These are phyloP conservation scores for Cercis canadensis DNA, from an alignment of 306 rosid species.

Conservation along the genomic window DNA sequence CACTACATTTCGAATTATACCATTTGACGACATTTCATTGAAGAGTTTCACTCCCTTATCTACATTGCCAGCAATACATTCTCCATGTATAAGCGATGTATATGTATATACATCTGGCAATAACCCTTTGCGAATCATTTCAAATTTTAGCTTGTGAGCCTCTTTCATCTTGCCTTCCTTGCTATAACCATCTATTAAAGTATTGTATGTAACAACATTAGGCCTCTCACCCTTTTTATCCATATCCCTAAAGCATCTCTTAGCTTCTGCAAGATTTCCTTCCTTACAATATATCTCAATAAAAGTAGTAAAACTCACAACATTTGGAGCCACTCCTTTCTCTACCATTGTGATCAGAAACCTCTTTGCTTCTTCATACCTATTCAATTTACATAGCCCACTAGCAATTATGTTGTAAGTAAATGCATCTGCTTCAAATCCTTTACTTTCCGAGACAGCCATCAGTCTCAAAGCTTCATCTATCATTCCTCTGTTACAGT, in stretches of 20 bases:
- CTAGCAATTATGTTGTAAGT: constrained; percentile 68
- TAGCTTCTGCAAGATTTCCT: constrained; percentile 78
- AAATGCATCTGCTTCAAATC: constrained; percentile 60
- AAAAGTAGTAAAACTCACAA: constrained; percentile 62
- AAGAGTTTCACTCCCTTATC: constrained; percentile 67
- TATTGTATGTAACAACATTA: constrained; percentile 67
- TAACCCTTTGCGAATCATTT: constrained; percentile 68
- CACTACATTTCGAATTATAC: constrained; percentile 52
- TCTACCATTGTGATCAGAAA: constrained; percentile 67
- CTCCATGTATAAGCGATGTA: constrained; percentile 77
- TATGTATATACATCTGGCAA: constrained; percentile 71
- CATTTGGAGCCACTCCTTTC: constrained; percentile 62
- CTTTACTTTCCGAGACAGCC: constrained; percentile 64
- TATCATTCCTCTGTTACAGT: constrained; percentile 68
- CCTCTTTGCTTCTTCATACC: constrained; percentile 70
- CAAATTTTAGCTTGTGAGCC: constrained; percentile 55
- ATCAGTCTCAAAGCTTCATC: constrained; percentile 68
- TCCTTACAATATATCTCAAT: constrained; percentile 86
- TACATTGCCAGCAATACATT: constrained; percentile 68
- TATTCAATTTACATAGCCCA: constrained; percentile 58
- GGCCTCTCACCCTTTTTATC: constrained; percentile 61
- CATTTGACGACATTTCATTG: constrained; percentile 63
- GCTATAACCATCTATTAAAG: constrained; percentile 65
- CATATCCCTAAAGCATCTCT: constrained; percentile 61
- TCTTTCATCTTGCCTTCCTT: constrained; percentile 72